Conservation (phyloP, 108 stramenopile genomes). For the Parietichytrium sp. region DNA sequence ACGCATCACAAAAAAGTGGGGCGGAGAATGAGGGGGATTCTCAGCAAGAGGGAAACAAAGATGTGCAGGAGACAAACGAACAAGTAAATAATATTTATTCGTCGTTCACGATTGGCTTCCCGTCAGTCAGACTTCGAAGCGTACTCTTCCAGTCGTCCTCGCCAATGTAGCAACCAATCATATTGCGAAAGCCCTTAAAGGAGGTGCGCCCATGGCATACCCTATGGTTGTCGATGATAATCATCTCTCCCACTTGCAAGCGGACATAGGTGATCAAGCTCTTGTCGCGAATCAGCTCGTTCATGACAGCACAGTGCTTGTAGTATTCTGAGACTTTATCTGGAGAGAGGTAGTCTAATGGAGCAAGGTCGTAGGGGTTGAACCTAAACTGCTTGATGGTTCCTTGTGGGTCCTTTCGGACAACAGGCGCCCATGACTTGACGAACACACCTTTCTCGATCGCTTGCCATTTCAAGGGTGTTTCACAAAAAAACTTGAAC, state of each 20-base stretch:
- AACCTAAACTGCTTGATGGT: conserved; percentile 36
- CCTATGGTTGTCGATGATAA: conserved; percentile 17
- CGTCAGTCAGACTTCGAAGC: neutral
- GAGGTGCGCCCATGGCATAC: conserved; percentile 24
- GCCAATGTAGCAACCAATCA: conserved; percentile 34
- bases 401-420: neutral
- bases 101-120: conserved; percentile 11
- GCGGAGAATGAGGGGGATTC: too few relatives aligned
- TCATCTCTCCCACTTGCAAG: conserved; percentile 33
- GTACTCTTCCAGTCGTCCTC: conserved; percentile 8
- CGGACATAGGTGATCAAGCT: conserved; percentile 1
- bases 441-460: conserved; percentile 32
- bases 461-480: conserved; percentile 12
- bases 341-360: neutral
- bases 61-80: too few relatives aligned
- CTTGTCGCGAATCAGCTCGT: neutral
- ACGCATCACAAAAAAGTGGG: too few relatives aligned
- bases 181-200: conserved; percentile 30
- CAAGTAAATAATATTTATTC: too few relatives aligned
- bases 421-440: conserved; percentile 19
- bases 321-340: conserved; percentile 14
- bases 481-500: neutral
- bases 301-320: conserved; percentile 11
- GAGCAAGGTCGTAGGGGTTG: conserved; percentile 37
- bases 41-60: too few relatives aligned